Conservation (phyloP, 2,329 filamentous ascomycete species). For the Taxawa tesnikishii region DNA sequence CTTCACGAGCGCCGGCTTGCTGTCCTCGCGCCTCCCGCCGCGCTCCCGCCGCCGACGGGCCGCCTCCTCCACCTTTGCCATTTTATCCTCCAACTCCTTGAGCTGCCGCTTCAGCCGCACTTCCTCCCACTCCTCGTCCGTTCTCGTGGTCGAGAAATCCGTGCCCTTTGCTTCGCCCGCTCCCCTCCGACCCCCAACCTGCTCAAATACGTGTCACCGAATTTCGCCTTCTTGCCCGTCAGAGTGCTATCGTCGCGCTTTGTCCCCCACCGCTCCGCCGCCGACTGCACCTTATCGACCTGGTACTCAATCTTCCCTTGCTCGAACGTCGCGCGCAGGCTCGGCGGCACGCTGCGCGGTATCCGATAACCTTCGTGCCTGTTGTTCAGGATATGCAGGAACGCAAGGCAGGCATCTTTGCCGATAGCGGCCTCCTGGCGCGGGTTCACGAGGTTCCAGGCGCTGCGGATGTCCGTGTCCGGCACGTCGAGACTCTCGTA, state of each 20-base stretch:
- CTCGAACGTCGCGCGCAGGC: conserved; percentile 84
- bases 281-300: conserved; percentile 54
- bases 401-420: conserved; percentile 88
- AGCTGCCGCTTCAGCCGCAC: conserved; percentile 89
- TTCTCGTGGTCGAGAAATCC: conserved; percentile 75
- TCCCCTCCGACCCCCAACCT: conserved; percentile 66
- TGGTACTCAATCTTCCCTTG: conserved; percentile 96
- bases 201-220: conserved; percentile 91
- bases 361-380: conserved; percentile 92
- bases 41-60: conserved; percentile 35
- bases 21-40: conserved; percentile 50
- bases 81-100: conserved; percentile 75
- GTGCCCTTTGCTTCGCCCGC: conserved; percentile 75
- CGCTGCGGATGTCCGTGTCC: conserved; percentile 71
- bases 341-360: conserved; percentile 79
- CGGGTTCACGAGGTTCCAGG: conserved; percentile 96
- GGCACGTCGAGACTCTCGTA: conserved; percentile 70
- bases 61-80: conserved; percentile 67
- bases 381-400: conserved; percentile 93
- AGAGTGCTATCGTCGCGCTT: conserved; percentile 67
- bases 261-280: conserved; percentile 65
- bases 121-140: conserved; percentile 92
- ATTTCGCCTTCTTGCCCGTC: conserved; percentile 89
- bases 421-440: conserved; percentile 71
- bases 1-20: conserved; percentile 84